Percentiles rank a stretch among this genome's conserved stretches.
Evolutionary conservation across 305 asterid species (phyloP).

Genomic region (Fraxinus angustifolia): DNA sequence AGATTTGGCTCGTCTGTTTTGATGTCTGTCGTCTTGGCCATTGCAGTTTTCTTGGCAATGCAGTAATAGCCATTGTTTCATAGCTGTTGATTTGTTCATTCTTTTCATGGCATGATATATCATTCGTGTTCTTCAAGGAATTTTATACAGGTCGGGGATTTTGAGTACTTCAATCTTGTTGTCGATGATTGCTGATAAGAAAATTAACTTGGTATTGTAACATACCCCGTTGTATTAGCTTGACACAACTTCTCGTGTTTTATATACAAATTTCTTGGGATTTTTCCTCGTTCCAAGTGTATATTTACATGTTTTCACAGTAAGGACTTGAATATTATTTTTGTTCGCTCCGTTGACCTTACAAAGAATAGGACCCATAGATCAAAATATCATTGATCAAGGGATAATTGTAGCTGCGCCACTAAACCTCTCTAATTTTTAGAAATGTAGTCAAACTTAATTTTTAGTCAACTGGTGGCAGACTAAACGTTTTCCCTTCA

Average conservation of each 20-base stretch:
- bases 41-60: conserved; percentile 34
- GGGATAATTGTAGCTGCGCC: background rate
- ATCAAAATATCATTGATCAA: background rate
- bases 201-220: background rate
- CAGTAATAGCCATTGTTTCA: conserved; percentile 37
- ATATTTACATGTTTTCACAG: background rate
- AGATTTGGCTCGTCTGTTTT: conserved; percentile 31
- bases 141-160: conserved; percentile 2
- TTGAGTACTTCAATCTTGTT: conserved; percentile 22
- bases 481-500: background rate
- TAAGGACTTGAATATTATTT: background rate
- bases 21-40: conserved; percentile 21
- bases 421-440: background rate
- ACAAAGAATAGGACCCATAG: background rate
- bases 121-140: conserved; percentile 14
- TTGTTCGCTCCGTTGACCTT: background rate
- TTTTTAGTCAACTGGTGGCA: background rate
- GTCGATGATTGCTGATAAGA: conserved; percentile 14
- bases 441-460: background rate
- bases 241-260: background rate
- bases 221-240: background rate
- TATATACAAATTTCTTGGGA: background rate
- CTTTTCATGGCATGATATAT: conserved; percentile 29
- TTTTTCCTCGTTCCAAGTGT: background rate
- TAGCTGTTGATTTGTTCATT: conserved; percentile 48